Evolutionary conservation across 1,139 yeast species (phyloP), one percentile per base, ranked within the genome.

Genomic region (Sugiyamaella pinicola): DNA sequence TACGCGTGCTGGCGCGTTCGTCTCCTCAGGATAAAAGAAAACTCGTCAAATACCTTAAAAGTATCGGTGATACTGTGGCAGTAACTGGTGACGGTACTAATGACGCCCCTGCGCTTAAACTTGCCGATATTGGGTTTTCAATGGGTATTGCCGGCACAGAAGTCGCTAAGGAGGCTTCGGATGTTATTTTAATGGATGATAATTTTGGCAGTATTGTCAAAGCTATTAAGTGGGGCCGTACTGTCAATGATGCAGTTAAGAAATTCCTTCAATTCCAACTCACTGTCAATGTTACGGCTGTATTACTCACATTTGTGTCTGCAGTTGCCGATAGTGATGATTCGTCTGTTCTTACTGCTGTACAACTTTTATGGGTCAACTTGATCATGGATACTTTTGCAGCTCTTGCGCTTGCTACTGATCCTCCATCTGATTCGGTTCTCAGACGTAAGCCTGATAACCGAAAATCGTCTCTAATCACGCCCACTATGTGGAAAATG

Each of bases 151-250:
- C 86, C 58, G 93, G 93, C 13, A 84, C 89, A 7, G 93, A 85
- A 69, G 91, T 86, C 41, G 93, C 93, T 28, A 85, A 86, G 68
- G 90, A 85, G 65, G 90, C 89, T 1, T 79, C 88, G 15, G 93
- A 86, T 66, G 84, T 86, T 67, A 85, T 85, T 37, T 75, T 85
- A 55, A 63, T 63, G 66, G 95, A 95, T 67, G 99, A 93, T 73
- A 96, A 93, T 74, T 93, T 93, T 66, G 79, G 91, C 8, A 93
- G 95, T 53, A 93, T 93, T 69, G 98, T 93, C 49, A 89, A 89
- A 70, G 99, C 99, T n/a, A 88, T 93, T 66, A 88, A 89, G 72
- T 95, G 99, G 99, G 99, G 99, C 54, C 82, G 99, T 70, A 91
- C 98, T 51, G 99, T 95, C 57, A 87, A 96, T 17, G 85, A 86